Evolutionary conservation across 2,329 filamentous ascomycete species (phyloP), one percentile per base, ranked within the genome.

Genomic region (Talaromyces pinophilus): DNA sequence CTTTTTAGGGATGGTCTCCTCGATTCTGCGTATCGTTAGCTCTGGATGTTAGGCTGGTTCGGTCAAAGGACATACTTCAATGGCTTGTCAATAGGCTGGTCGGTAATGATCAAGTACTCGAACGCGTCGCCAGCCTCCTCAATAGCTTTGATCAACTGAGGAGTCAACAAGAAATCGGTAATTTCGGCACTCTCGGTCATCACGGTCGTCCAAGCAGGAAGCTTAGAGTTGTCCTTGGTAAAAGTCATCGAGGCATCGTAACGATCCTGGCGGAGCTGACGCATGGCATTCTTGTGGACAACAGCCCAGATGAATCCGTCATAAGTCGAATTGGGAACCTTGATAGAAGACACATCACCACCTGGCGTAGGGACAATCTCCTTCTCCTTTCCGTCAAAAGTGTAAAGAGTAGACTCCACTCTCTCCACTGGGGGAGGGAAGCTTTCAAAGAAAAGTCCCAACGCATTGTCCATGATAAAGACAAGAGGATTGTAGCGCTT

Each of bases 111-210:
- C 68, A 99, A 80, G 73, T 93, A 94, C 78, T 98, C 92, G 70
- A 96, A 88, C 59, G 87, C 80, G 68, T 94, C 90, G 35, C 94
- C 94, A 5, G 92, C 92, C 62, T 89, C 81, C 73, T 90, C 86
- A 70, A 96, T 84, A 17, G 92, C 93, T 74, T 90, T 87, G 78
- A 92, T 86, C 44, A 99, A 85, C 73, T 98, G 94, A n/a, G 90
- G 86, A 3, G 92, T 97, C 61, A 99, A 86, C 71, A 99, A 83
- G 6, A 88, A 84, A 55, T 97, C 92, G 13, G 93, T 97, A 72
- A 99, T 90, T 81, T 98, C 95, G 67, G 93, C 93, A 80, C 90
- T 97, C 84, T 99, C 95, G 75, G 89, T 96, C 95, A 99, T 98
- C 75, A 97, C 88, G 13, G 92, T 97, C 64, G 90, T 84, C 93